phyloP scores from a whole-genome alignment of 345 rosid genomes.

The Murraya koenigii region DNA sequence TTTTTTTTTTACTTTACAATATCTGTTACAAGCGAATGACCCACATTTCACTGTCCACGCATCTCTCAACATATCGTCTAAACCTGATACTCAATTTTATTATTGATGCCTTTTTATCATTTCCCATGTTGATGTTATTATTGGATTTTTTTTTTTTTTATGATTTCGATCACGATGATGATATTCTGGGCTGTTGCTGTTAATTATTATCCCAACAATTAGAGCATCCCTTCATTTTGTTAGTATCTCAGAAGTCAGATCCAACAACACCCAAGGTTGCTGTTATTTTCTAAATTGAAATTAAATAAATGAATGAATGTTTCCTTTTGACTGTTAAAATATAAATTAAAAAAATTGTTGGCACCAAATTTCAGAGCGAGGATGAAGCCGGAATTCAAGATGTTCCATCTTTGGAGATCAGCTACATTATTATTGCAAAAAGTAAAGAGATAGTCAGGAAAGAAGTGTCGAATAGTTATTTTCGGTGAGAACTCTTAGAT shows the following conservation, averaged over 20 bases:
- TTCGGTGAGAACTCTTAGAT: too few species aligned
- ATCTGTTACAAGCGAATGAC: background rate
- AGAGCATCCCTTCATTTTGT: background rate
- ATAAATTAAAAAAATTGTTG: background rate
- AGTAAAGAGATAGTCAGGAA: too few species aligned
- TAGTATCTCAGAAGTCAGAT: background rate
- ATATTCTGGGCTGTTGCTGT: background rate
- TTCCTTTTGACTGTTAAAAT: background rate
- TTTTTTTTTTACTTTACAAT: background rate
- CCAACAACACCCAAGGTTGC: background rate
- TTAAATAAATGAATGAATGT: background rate
- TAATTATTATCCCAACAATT: constrained; percentile 1
- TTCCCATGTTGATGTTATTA: background rate
- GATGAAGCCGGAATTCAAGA: too few species aligned
- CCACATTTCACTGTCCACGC: constrained; percentile 9
- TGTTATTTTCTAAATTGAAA: background rate
- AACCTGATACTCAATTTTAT: background rate
- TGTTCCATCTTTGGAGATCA: too few species aligned
- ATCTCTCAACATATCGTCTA: background rate
- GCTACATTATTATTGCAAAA: too few species aligned
- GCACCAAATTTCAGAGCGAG: too few species aligned
- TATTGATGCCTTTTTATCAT: background rate
- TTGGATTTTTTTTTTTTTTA: background rate
- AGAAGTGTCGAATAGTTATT: too few species aligned
- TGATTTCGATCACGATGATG: background rate